Evolutionary conservation across 345 rosid genomes (phyloP), one percentile per base, ranked within the genome.

Genomic region (Lepidium africanum): DNA sequence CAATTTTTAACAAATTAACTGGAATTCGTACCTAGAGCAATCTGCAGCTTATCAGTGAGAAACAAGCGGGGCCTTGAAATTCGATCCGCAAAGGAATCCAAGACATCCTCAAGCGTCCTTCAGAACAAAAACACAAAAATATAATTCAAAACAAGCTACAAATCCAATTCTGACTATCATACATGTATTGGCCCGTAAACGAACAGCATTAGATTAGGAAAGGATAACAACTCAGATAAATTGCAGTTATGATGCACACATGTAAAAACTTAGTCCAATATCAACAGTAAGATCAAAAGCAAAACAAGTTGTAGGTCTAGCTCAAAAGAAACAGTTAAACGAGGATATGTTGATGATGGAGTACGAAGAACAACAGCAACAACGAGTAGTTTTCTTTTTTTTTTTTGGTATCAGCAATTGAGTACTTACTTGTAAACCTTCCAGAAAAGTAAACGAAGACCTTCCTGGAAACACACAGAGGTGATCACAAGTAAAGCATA

Each of bases 21-120:
- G 56, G 53, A 76, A 27, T 47, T 46, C 82, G 68, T 82, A 93
- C 98, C 96, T 10, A 93, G 72, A 77, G 98, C 87, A 81, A 93
- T 88, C 73, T 75, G 89, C 84, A 94, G 80, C 88, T 94, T 91
- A 81, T 94, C 99, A 7, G 97, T 89, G 53, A 81, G 80, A 78
- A 81, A 91, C 59, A 94, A 81, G 60, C 87, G 92, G 9, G 99
- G 96, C 72, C 86, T 94, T 4, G 92, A 81, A 27, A 94, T 78
- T 60, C 89, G 86, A 73, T 94, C 99, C 50, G 99, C 99, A 83
- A 91, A 88, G 74, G 89, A 80, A 83, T 94, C 96, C 87, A 94
- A 73, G 40, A 82, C 80, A 79, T 82, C 91, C 74, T 94, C 99
- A 75, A 94, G 76, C 72, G 83, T 85, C 89, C 99, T 94, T 63